Base-by-base conservation (phyloP, 2,329 filamentous ascomycete species). In the Purpureocillium takamizusanense region DNA sequence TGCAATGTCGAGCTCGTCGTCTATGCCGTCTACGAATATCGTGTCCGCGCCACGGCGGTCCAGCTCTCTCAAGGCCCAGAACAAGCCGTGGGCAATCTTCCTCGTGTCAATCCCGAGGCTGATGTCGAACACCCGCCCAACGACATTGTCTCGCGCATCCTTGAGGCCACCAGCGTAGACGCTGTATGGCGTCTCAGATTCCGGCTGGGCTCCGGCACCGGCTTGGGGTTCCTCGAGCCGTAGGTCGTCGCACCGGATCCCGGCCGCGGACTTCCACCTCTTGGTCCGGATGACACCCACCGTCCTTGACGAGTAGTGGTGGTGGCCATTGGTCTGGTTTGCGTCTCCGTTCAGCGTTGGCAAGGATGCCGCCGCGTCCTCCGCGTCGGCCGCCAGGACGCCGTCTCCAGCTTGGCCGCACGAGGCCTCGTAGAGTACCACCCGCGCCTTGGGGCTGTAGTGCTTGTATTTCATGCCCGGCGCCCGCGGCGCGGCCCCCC, bases 391-490 rank as follows among this genome's bases (percentile, higher is more conserved):
- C 6, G 44, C 14, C 11, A 54, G 46, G 28, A 70, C 52, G 7
- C 66, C 66, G 9, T 53, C 52, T 32, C 49, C 46, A 16, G 62
- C 59, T 10, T 44, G 48, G 11, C 43, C 44, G 57, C 55, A 64
- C 29, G 53, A 59, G 18, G 74, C 62, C 56, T 95, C 86, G 55
- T 88, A 94, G 2, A 97, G 68, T 12, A 94, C 67, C 2, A 98
- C 89, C 33, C 73, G 78, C 1, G 92, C 94, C 58, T 81, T 86
- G 1, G 92, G 92, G 32, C 89, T 94, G 55, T 98, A 98, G 58
- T 98, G 92, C 56, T 92, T 86, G 59, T 98, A 98, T 63, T 98
- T 98, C 92, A 98, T 98, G 1, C 92, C 92, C 0, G 92, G 92
- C 1, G 92, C 92, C 40, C 86, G 73, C 0, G 92, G 92, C 9